A percentile compares a stretch with the other conserved stretches of the same genome.
Evolutionary conservation across 345 rosid species (phyloP).

Genomic region (Eucalyptus tenuipes): DNA sequence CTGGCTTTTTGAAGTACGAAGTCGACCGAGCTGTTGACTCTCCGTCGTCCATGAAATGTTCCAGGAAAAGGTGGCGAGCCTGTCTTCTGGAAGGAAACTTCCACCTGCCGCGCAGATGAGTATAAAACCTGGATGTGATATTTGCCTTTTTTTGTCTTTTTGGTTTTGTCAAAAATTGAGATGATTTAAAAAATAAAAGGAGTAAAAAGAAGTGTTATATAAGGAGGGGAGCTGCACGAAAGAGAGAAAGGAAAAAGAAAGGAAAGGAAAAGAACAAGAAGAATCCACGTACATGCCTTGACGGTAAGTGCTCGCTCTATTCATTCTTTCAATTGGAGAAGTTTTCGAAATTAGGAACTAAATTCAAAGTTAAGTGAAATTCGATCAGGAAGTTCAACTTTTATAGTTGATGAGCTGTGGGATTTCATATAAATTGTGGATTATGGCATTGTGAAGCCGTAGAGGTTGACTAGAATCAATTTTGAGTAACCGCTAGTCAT

Average conservation of each 20-base stretch:
- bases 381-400: rapidly evolving
- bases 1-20: no score
- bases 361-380: no score
- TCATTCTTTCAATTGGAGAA: rapidly evolving
- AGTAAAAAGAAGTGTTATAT: neutral
- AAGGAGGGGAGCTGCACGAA: neutral
- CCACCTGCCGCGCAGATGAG: no score
- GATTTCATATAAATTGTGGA: neutral
- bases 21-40: neutral
- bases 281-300: rapidly evolving
- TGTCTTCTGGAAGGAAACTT: no score
- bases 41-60: no score
- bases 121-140: no score
- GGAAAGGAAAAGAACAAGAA: neutral
- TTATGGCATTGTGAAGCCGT: rapidly evolving
- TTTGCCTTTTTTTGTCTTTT: no score
- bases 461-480: rapidly evolving
- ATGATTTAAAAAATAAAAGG: neutral
- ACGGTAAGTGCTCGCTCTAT: rapidly evolving
- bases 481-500: no score
- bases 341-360: rapidly evolving
- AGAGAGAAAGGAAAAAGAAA: no score
- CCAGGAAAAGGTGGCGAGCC: no score
- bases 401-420: neutral
- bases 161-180: neutral